A percentile compares a stretch with the other conserved stretches of the same genome.
Conservation (phyloP, 2,329 filamentous ascomycete genomes). For the Exophiala aquamarina region DNA sequence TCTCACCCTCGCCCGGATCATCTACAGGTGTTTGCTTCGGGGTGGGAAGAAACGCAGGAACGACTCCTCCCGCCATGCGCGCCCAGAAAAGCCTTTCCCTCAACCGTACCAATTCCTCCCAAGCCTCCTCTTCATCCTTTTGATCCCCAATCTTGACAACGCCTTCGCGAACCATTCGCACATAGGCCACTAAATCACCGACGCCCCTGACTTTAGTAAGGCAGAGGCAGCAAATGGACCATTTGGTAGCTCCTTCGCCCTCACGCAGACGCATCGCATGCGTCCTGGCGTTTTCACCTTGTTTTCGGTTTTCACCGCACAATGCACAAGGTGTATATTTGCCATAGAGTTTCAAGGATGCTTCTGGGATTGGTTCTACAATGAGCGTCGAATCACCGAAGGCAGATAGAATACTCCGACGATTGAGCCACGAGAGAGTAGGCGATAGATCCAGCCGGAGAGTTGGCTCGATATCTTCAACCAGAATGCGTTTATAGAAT, state of each 20-base stretch:
- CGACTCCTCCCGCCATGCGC: slow-evolving; percentile 83
- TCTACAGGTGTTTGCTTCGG: slow-evolving; percentile 22
- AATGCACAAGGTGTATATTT: slow-evolving; percentile 70
- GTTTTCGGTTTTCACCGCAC: slow-evolving; percentile 79
- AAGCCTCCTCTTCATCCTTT: slow-evolving; percentile 81
- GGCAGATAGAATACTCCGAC: slow-evolving; percentile 77
- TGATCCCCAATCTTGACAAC: slow-evolving; percentile 73
- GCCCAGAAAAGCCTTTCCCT: slow-evolving; percentile 98
- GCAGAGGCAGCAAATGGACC: slow-evolving; percentile 88
- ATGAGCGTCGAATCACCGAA: slow-evolving; percentile 83
- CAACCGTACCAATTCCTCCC: slow-evolving; percentile 89
- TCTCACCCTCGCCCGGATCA: slow-evolving; percentile 6
- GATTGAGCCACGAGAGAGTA: slow-evolving; percentile 88
- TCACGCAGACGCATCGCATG: slow-evolving; percentile 90
- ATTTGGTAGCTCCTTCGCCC: slow-evolving; percentile 79
- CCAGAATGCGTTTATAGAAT: slow-evolving; percentile 87
- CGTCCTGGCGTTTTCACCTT: slow-evolving; percentile 69
- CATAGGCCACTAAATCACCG: slow-evolving; percentile 88
- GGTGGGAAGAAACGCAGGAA: slow-evolving; percentile 59
- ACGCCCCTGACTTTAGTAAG: slow-evolving; percentile 78
- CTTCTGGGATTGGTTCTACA: slow-evolving; percentile 79
- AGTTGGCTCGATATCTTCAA: slow-evolving; percentile 93
- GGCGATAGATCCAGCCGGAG: slow-evolving; percentile 85
- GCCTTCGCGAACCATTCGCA: slow-evolving; percentile 88
- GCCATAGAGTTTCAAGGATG: slow-evolving; percentile 41